Evolutionary conservation across 345 rosid species (phyloP), one percentile per base, ranked within the genome.

Genomic region (Citropsis articulata): DNA sequence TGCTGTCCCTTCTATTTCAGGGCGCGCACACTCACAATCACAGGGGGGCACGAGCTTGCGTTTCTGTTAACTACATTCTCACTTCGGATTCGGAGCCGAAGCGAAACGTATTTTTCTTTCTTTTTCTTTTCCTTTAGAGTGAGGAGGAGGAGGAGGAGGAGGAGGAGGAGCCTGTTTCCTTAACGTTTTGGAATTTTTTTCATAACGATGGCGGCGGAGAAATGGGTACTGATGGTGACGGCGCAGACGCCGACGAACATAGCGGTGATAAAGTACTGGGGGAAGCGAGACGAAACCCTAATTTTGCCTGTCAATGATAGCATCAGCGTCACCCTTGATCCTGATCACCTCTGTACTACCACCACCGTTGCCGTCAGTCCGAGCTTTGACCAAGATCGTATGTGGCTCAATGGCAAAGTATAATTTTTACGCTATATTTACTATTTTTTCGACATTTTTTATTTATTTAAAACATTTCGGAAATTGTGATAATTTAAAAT

Each of bases 401-500:
- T 96, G 98, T 96, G 99, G 98, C 99, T 96, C 78, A 96, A 96
- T 76, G 99, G 97, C 81, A 90, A 96, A 97, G 99, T 96, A 13
- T 13, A 12, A 45, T 45, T 45, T 42, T 42, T 3, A 42, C 50
- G 14, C 50, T 12, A 42, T 42, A 42, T 42, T 42, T 12, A 42
- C 50, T 42, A 42, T 42, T 12, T 42, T 42, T 10, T 42, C 0
- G 50, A 80, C 57, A 24, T 53, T 55, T 35, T 40, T 67, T 14
- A n/a, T 36, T 2, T 27, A 18, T 18, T 28, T 13, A 42, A 16
- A 13, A 8, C 28, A 14, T 42, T 13, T 69, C 45, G 18, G 18
- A 9, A 7, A 2, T 1, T 63, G 30, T 27, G 7, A 60, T 7
- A 25, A 8, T 24, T n/a, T 25, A 13, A 28, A 5, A 18, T 0